Percentiles rank a stretch among this genome's conserved stretches.
Conservation (phyloP, 2,329 filamentous ascomycete genomes). For the Lachnum nothofagi region DNA sequence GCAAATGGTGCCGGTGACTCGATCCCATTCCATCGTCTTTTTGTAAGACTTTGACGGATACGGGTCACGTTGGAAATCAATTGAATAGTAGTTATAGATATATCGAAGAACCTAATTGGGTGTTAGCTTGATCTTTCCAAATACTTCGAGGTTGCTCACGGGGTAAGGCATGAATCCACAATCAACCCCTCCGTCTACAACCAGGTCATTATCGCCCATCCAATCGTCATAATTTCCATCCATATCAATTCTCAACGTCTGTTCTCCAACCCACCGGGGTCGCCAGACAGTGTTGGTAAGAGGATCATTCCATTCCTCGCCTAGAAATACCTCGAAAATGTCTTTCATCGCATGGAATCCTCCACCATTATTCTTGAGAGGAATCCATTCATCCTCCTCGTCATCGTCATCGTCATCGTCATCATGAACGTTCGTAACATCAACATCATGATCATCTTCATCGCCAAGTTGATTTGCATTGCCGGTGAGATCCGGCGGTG, state of each 20-base stretch:
- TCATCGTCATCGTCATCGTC: not conserved
- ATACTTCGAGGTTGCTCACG: conserved; percentile 11
- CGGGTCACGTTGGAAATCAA: not conserved
- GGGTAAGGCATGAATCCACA: conserved; percentile 28
- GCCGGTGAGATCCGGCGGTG: too few species aligned
- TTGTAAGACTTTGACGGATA: not conserved
- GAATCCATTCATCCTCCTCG: not conserved
- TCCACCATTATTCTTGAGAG: conserved; percentile 7
- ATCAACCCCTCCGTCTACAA: conserved; percentile 28
- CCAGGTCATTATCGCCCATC: conserved; percentile 7
- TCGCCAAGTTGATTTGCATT: not conserved
- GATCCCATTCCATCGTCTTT: conserved; percentile 27
- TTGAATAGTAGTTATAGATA: conserved; percentile 16
- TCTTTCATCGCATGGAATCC: conserved; percentile 24
- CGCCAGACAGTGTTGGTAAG: conserved; percentile 29
- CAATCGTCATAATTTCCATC: conserved; percentile 18
- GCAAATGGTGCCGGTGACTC: conserved; percentile 28
- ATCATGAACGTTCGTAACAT: not conserved
- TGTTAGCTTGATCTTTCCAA: not conserved
- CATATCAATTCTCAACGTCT: conserved; percentile 17
- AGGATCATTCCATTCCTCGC: conserved; percentile 14
- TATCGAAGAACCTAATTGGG: conserved; percentile 16
- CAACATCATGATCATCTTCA: not conserved
- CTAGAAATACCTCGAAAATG: not conserved
- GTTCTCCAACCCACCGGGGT: conserved; percentile 23